These are phyloP conservation scores for Xylariales sp. DNA, from an alignment of 2,329 filamentous ascomycete species.

Conservation along the genomic window DNA sequence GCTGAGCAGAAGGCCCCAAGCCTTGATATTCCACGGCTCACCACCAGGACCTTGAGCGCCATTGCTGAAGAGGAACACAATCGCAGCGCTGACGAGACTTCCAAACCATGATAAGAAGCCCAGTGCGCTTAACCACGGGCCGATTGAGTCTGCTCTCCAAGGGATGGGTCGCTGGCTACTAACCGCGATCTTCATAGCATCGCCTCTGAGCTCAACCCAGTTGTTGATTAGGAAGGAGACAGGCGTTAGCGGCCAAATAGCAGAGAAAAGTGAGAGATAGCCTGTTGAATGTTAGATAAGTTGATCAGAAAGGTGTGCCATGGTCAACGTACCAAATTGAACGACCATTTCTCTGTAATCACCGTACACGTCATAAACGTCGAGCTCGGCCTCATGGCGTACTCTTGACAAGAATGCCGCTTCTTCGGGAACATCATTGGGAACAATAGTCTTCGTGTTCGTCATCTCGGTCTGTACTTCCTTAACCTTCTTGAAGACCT, in stretches of 20 bases:
- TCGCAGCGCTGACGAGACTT: conserved; percentile 77
- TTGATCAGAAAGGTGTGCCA: too few relatives aligned
- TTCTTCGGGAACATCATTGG: conserved; percentile 71
- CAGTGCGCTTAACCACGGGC: conserved; percentile 82
- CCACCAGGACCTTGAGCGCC: conserved; percentile 61
- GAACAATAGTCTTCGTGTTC: conserved; percentile 37
- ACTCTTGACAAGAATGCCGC: conserved; percentile 75
- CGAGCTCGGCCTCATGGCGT: conserved; percentile 75
- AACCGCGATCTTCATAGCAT: conserved; percentile 89
- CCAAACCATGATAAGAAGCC: conserved; percentile 93
- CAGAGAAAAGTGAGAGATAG: conserved; percentile 86
- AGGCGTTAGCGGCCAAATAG: conserved; percentile 90
- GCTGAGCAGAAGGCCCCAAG: conserved; percentile 74
- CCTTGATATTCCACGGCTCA: conserved; percentile 64
- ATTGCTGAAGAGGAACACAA: conserved; percentile 84
- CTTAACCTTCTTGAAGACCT: conserved; percentile 73
- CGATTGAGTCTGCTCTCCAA: conserved; percentile 87
- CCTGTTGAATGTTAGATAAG: conserved; percentile 45
- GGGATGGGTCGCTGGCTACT: conserved; percentile 87
- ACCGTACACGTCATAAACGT: conserved; percentile 79
- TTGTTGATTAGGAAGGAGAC: conserved; percentile 90
- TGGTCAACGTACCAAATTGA: conserved; percentile 61
- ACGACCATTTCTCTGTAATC: conserved; percentile 94
- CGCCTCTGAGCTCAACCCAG: conserved; percentile 89
- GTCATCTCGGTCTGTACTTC: conserved; percentile 59